Evolutionary conservation across 371 early-diverging fungal species (phyloP).

Genomic region (Syncephalis fuscata): DNA sequence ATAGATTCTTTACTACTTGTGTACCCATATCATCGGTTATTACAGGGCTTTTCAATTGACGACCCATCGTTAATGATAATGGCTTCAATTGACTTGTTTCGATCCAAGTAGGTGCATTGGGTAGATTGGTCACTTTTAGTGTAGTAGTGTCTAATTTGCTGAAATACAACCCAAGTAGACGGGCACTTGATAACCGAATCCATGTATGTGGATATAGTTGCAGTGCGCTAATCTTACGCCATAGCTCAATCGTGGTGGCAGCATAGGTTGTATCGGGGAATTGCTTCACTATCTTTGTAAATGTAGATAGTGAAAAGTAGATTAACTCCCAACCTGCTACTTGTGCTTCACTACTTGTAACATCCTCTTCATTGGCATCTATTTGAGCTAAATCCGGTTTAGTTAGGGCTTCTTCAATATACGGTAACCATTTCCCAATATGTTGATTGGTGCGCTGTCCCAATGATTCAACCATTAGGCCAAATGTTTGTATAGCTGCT

Average conservation of each 20-base stretch:
- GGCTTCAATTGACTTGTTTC: conserved; percentile 24
- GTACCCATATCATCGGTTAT: conserved; percentile 63
- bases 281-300: conserved; percentile 38
- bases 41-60: conserved; percentile 54
- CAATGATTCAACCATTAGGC: conserved; percentile 59
- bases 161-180: conserved; percentile 65
- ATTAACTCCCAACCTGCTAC: conserved; percentile 60
- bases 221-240: conserved; percentile 36
- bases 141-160: conserved; percentile 37
- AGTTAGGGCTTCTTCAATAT: no score
- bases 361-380: conserved; percentile 11
- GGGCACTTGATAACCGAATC: conserved; percentile 55
- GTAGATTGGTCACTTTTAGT: conserved; percentile 14
- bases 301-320: conserved; percentile 64
- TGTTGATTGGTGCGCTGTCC: conserved; percentile 35
- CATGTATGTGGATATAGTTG: conserved; percentile 77
- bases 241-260: conserved; percentile 20
- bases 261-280: conserved; percentile 31
- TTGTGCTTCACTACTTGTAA: conserved; percentile 1
- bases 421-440: conserved; percentile 23
- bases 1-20: conserved; percentile 85
- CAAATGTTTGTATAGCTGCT: conserved; percentile 71
- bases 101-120: conserved; percentile 20
- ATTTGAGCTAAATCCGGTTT: conserved; percentile 29
- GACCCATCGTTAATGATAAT: conserved; percentile 35